Base-by-base conservation (phyloP, 805 yeast genomes). In the Wickerhamomyces xylosicus region DNA sequence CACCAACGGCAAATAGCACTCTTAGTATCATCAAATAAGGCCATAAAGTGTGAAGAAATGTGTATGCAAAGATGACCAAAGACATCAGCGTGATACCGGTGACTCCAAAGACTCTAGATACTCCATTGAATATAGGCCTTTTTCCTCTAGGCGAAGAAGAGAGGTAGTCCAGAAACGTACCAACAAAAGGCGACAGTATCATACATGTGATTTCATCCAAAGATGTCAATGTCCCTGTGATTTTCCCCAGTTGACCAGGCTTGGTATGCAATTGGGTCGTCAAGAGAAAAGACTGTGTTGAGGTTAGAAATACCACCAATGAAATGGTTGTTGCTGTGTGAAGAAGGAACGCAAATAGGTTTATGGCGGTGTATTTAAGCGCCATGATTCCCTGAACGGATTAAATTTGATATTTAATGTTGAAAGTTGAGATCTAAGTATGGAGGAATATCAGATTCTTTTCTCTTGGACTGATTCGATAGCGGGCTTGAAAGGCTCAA, bases 191-290 rank as follows among this genome's bases (percentile, higher is more conserved):
- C 11, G 82, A 69, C 15, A 67, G 47, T 0, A 65, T 35, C 37
- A 80, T 69, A 5, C 75, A 64, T 0, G 74, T 57, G 9, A 79
- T 41, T 52, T 81, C 87, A 52, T 80, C 87, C 15, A 67, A 69
- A 33, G 77, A 69, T 1, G 75, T 74, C 22, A 73, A 50, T 2
- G 66, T 57, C 1, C 77, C 76, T 21, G 70, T 66, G 38, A 65
- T 66, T 31, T 64, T 60, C 11, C 77, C 77, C 41, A 60, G 48
- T 27, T 53, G 49, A 13, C 53, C 45, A 3, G 56, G 36, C 14
- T 25, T 25, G 28, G 54, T 46, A 1, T 59, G 59, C 9, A 63
- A 50, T 1, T 66, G 52, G 39, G 63, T 66, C 2, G 66, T 56
- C 27, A 67, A 49, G 42, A 66, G 63, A 48, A 67, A 67, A 3